phyloP scores from a whole-genome alignment of 495 filamentous ascomycete species.

The Podospora pseudopauciseta region DNA sequence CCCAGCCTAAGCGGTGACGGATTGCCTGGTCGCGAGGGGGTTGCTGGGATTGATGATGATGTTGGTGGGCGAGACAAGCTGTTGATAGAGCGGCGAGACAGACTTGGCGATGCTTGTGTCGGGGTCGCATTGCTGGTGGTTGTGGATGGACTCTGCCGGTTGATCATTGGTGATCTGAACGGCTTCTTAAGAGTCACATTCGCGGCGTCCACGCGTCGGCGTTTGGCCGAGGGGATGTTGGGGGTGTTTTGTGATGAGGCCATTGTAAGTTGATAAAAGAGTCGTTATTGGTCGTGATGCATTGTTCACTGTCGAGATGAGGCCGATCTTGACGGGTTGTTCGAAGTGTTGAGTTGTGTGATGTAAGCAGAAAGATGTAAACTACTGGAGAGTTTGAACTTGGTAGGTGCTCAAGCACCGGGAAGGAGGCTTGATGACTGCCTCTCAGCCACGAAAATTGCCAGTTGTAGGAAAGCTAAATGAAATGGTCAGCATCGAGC shows the following conservation, averaged over 20 bases:
- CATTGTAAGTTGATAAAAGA: background rate
- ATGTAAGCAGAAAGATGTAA: no score
- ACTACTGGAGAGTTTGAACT: no score
- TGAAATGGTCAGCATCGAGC: no score
- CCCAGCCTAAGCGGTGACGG: background rate
- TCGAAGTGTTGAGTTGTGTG: no score
- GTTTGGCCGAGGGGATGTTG: constrained; percentile 26
- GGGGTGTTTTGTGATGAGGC: background rate
- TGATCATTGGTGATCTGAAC: constrained; percentile 31
- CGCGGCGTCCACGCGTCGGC: constrained; percentile 29
- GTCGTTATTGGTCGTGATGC: background rate
- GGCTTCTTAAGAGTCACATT: constrained; percentile 30
- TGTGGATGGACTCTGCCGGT: constrained; percentile 13
- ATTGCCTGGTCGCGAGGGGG: background rate
- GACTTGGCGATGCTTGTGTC: background rate
- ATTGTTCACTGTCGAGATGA: background rate
- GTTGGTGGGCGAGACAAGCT: background rate
- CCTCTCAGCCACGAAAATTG: no score
- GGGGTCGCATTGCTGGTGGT: background rate
- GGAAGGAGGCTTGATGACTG: no score
- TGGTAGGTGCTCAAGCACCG: no score
- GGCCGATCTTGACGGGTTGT: background rate
- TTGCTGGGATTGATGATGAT: background rate
- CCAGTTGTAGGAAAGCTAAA: no score
- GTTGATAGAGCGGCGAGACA: background rate